Base-by-base conservation (phyloP, 2,329 filamentous ascomycete genomes). In the Claviceps citrina region DNA sequence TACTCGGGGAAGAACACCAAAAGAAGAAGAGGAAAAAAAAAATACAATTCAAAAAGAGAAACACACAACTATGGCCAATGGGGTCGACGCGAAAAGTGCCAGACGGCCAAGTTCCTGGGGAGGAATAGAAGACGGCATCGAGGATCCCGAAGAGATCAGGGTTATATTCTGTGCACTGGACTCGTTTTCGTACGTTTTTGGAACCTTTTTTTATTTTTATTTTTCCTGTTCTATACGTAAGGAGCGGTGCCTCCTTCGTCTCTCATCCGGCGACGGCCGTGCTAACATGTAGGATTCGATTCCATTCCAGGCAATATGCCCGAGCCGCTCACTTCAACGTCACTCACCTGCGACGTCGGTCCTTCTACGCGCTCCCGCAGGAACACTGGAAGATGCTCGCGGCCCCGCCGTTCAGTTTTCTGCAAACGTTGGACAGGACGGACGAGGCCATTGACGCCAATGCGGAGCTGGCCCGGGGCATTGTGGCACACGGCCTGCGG, bases 381-480 rank as follows among this genome's bases (percentile, higher is more conserved):
- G 66, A 71, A 1, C 87, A 98, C 57, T 91, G 85, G 78, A 73
- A 82, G 52, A 71, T 93, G 54, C 73, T 98, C 1, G 78, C 85
- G 0, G 71, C 71, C 4, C 78, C 83, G 0, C 89, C 87, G 0
- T 93, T 96, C 64, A 82, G 77, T 43, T 77, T 91, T 39, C 71
- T 93, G 6, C 76, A 86, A 27, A 84, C 78, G 0, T 73, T 98
- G 27, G 73, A 81, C 48, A 72, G 71, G 36, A 74, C 93, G 10
- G 93, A 98, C 54, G 76, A 81, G 41, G 85, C 89, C 33, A 94
- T 98, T 46, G 87, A 94, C 50, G 64, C 70, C 43, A 98, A 98
- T 53, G 84, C 87, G 7, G 74, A 83, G 39, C 72, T 98, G 6
- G 82, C 87, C 8, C 78, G 82, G 44, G 73, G 71, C 4, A 93